Base-by-base conservation (phyloP, 1,284 basidiomycete species). In the Boletus hoseneyae region DNA sequence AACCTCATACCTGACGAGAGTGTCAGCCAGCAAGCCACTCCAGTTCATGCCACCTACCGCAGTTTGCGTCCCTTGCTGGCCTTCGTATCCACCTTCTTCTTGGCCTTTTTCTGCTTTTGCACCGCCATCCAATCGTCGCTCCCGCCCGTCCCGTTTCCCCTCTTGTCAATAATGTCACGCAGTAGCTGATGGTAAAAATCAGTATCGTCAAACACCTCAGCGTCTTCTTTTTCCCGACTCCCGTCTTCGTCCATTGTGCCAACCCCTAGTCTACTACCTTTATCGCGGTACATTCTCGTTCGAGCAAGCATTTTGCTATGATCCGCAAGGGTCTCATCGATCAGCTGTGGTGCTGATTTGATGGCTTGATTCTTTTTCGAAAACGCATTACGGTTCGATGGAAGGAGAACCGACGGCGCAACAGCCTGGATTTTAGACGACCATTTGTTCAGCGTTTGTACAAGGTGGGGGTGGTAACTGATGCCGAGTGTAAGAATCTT, bases 41-140 rank as follows among this genome's bases (percentile, higher is more conserved):
- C 19, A 38, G 18, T 8, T 9, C 39, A 42, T 37, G 43, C 49
- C 6, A 71, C 81, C 19, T 27, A 87, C 85, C 91, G 76, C 52
- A 94, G 68, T 67, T 90, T 92, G 40, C 93, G 75, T 3, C 94
- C 94, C 72, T 97, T 97, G 66, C 85, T 90, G n/a, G 92, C 94
- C 57, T 87, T 92, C 0, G 93, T 91, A 67, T 97, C 94, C 11
- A 96, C 90, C 52, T 79, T 82, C 65, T 88, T 86, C 72, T 88
- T 92, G 37, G 79, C 77, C 63, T 80, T 88, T 61, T 78, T 80
- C 59, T 82, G 80, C 55, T 80, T 81, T 63, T 90, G 85, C 27
- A 76, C 60, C 9, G 71, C 70, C 73, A 85, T 74, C 85, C 86
- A 87, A 58, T 85, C 81, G 33, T 77, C 77, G 16, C 61, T 69